phyloP scores from a whole-genome alignment of 2,329 filamentous ascomycete species.

The Blastomyces percursus region DNA sequence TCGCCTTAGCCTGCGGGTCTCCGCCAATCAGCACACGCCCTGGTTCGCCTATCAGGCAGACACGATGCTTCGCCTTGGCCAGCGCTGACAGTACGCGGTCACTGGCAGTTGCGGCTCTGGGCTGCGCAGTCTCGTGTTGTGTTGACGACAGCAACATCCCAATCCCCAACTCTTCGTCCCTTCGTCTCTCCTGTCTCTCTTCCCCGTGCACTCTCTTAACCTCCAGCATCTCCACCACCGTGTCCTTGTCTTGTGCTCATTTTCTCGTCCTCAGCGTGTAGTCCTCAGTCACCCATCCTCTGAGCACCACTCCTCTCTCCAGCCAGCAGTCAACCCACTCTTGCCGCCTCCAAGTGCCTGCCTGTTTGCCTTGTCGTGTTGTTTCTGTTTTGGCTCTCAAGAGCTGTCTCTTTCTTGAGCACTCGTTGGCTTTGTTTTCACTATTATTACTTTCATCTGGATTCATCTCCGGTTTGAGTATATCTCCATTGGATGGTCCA shows the following conservation, averaged over 20 bases:
- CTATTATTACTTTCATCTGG: neutral
- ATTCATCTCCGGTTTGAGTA: neutral
- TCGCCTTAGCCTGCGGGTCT: neutral
- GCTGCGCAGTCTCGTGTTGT: neutral
- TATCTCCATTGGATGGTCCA: neutral
- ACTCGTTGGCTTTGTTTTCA: neutral
- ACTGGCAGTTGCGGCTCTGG: neutral
- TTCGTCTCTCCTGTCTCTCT: constrained; percentile 10
- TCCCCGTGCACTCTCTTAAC: neutral
- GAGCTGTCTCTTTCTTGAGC: neutral
- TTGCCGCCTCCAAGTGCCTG: neutral
- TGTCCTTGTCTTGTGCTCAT: neutral
- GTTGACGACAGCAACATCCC: constrained; percentile 14
- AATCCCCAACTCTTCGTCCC: constrained; percentile 11
- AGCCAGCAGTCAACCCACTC: neutral
- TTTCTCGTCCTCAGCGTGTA: neutral
- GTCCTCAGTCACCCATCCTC: neutral
- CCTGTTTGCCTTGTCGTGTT: neutral
- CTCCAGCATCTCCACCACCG: neutral
- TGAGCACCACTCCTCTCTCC: neutral
- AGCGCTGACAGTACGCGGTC: constrained; percentile 11
- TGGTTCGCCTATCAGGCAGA: constrained; percentile 31
- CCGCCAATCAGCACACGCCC: constrained; percentile 14
- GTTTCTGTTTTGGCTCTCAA: neutral
- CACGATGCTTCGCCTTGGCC: constrained; percentile 22